Evolutionary conservation across 2,329 filamentous ascomycete genomes (phyloP), one percentile per base, ranked within the genome.

Genomic region (Xylaria multiplex): DNA sequence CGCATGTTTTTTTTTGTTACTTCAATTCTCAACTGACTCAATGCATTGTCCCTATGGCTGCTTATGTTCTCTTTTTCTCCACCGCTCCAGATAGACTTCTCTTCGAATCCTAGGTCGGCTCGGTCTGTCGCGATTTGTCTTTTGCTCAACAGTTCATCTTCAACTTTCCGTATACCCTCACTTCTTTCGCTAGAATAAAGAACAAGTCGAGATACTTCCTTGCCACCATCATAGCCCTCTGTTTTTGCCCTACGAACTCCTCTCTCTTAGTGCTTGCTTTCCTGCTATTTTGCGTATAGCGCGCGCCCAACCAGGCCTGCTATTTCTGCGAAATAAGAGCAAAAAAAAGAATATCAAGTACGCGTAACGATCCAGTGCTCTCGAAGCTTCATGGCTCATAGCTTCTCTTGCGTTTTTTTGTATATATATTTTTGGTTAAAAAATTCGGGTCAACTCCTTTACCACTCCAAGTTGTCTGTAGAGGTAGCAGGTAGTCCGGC

Each of bases 1-100:
- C 19, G 19, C 19, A 19, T 19, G 19, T 19, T 59, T n/a, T 59
- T 59, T 54, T 13, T 48, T 53, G 14, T 19, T 32, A 65, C 52
- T 63, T 66, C 59, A 59, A 64, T 60, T 64, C 66, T 59, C 48
- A 60, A 62, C 46, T 45, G 64, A 69, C 67, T 64, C 67, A 62
- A 59, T 64, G 59, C 43, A 56, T 52, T 62, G 55, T 67, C 48
- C 45, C 64, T 56, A 60, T 45, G 50, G 62, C 64, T 56, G 65
- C 55, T 40, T 67, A 30, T 40, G 42, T 62, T 62, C 57, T 49
- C 56, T 22, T 55, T 9, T 58, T 62, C 64, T 53, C 49, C 42
- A 57, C 45, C 43, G 24, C 57, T 50, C 45, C 52, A 55, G 55
- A 48, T 40, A 40, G 59, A 59, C 54, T 55, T 55, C 43, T 48